Base-by-base conservation (phyloP, 306 rosid species). In the Gastrolobium villosum region DNA sequence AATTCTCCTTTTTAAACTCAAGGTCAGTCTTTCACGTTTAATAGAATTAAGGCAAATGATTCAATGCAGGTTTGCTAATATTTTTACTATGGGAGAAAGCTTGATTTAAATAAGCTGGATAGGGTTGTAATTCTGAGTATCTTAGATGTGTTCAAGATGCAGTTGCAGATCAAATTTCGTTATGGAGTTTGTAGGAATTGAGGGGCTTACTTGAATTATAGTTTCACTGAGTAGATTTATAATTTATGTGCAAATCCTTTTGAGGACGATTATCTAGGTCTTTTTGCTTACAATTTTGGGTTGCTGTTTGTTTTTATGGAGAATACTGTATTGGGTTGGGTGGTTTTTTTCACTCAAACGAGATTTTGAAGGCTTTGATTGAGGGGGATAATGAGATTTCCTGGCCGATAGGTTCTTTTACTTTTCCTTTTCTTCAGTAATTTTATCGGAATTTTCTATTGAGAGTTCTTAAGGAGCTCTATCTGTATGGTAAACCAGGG, bases 311-410 rank as follows among this genome's bases (percentile, higher is more conserved):
- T 26, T 26, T 36, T 59, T 10, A 35, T 45, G 45, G 45, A 55
- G 15, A 74, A 60, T 45, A 43, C 44, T 73, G 6, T 56, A 11
- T 59, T 59, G 78, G 45, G 14, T 45, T 74, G 46, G 45, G 37
- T 45, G 15, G 35, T 4, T n/a, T 74, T n/a, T 56, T 44, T 59
- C 46, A 35, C 15, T 14, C 61, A 7, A 15, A 28, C 5, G 7
- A 50, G 36, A 53, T 70, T 70, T 14, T 34, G 62, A 50, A 70
- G 61, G 62, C 75, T 50, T 10, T 70, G 46, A 8, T 37, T 52
- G 75, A 14, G 48, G 35, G 20, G 35, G 75, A 70, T 35, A 70
- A 35, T 34, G 75, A 49, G 10, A 70, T 50, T 70, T 50, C 14
- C 20, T 7, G 5, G 7, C 13, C 59, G 46, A 30, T 46, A 46